phyloP scores from a whole-genome alignment of 768 basidiomycete genomes.

The Boletus pseudopeckii region DNA sequence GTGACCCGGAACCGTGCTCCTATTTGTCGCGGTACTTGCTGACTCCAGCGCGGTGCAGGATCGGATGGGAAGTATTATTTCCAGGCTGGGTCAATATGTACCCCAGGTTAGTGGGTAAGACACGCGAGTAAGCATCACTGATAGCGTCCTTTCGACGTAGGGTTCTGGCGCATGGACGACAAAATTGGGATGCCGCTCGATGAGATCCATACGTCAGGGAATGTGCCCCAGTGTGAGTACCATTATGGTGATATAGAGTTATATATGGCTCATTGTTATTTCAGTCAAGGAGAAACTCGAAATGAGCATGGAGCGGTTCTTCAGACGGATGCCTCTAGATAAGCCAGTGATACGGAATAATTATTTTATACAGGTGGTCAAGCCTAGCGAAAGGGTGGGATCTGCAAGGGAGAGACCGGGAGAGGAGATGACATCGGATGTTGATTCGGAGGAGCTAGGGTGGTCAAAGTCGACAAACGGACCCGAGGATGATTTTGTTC shows the following conservation, averaged over 20 bases:
- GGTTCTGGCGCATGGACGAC: slow-evolving; percentile 74
- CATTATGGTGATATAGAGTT: background rate
- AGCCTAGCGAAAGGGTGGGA: slow-evolving; percentile 9
- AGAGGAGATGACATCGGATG: slow-evolving; percentile 9
- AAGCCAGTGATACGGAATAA: slow-evolving; percentile 73
- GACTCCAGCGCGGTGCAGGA: slow-evolving; percentile 38
- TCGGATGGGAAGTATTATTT: slow-evolving; percentile 69
- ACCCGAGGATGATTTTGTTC: slow-evolving; percentile 44
- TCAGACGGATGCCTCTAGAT: slow-evolving; percentile 60
- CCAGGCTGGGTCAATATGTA: slow-evolving; percentile 66
- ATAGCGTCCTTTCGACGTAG: slow-evolving; percentile 32
- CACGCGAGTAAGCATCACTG: background rate
- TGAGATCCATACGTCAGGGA: slow-evolving; percentile 66
- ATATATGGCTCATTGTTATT: background rate
- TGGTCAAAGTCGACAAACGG: slow-evolving; percentile 60
- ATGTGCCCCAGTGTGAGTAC: slow-evolving; percentile 67
- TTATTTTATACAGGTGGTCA: slow-evolving; percentile 48
- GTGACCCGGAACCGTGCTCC: slow-evolving; percentile 30
- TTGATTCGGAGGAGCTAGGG: slow-evolving; percentile 63
- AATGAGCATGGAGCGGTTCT: slow-evolving; percentile 64
- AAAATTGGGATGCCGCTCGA: slow-evolving; percentile 72
- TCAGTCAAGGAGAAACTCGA: slow-evolving; percentile 61
- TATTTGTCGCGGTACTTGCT: slow-evolving; percentile 17
- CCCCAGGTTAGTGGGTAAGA: slow-evolving; percentile 46
- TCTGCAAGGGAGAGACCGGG: background rate